These are phyloP conservation scores for Cymodocea nodosa DNA, from an alignment of 116 monocot genomes.

Conservation along the genomic window DNA sequence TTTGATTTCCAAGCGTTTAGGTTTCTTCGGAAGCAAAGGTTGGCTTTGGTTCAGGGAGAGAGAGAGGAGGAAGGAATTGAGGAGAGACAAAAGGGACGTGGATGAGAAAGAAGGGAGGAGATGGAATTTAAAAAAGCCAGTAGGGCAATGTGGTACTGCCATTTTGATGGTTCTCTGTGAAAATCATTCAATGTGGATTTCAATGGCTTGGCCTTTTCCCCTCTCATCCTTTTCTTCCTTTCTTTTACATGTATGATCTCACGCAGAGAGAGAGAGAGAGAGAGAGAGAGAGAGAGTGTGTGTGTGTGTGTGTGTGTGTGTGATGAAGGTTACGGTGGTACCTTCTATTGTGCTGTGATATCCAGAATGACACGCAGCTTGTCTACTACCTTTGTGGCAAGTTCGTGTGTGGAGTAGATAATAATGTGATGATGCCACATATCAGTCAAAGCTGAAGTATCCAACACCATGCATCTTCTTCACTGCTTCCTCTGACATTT, in stretches of 20 bases:
- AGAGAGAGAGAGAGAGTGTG: slow-evolving; percentile 3
- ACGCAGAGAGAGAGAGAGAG: slow-evolving; percentile 9
- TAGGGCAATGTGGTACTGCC: slow-evolving; percentile 8
- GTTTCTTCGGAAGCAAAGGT: neutral
- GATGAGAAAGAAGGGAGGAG: slow-evolving; percentile 1
- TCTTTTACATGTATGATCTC: neutral
- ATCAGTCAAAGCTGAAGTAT: slow-evolving; percentile 4
- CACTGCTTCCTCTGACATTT: neutral
- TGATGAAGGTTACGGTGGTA: too few relatives aligned
- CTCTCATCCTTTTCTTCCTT: slow-evolving; percentile 2
- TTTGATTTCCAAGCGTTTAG: neutral
- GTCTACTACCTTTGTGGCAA: neutral
- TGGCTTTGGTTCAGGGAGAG: neutral
- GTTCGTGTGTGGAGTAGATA: slow-evolving; percentile 1
- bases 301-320: too few relatives aligned
- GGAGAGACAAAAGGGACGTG: slow-evolving; percentile 12
- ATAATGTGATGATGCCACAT: slow-evolving; percentile 5
- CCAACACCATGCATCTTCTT: neutral
- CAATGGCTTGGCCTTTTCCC: slow-evolving; percentile 15
- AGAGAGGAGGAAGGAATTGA: neutral
- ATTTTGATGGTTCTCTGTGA: slow-evolving; percentile 14
- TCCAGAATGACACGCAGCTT: slow-evolving; percentile 25
- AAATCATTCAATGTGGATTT: slow-evolving; percentile 22
- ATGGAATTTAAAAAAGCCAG: slow-evolving; percentile 10
- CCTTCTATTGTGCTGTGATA: slow-evolving; percentile 5